These are phyloP conservation scores for Fusarium sp. DNA, from an alignment of 2,329 filamentous ascomycete species.

Conservation along the genomic window DNA sequence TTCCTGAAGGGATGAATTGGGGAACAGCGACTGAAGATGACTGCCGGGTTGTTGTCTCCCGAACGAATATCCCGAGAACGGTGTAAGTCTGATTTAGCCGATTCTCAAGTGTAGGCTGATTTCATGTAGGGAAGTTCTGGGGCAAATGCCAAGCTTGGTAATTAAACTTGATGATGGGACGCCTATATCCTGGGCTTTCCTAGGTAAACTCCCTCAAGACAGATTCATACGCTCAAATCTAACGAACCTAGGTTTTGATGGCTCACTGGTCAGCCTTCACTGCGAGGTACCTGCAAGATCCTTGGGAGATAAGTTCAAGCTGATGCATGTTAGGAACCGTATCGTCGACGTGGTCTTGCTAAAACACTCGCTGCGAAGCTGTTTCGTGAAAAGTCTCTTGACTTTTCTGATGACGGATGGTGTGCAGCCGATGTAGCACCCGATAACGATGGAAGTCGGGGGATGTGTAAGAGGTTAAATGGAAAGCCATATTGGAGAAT, in stretches of 20 bases:
- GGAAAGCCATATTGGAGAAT: constrained; percentile 68
- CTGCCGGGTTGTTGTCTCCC: constrained; percentile 65
- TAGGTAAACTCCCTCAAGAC: constrained; percentile 52
- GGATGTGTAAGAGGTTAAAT: constrained; percentile 72
- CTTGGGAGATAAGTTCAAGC: rapidly evolving
- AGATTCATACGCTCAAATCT: constrained; percentile 1
- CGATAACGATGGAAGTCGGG: constrained; percentile 71
- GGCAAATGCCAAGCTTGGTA: constrained; percentile 61
- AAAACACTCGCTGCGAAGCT: constrained; percentile 71
- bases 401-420: constrained; percentile 64
- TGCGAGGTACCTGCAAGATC: constrained; percentile 60
- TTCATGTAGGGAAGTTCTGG: constrained; percentile 56
- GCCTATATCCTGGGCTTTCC: constrained; percentile 75
- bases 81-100: constrained; percentile 53
- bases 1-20: constrained; percentile 68
- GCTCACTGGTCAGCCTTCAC: constrained; percentile 71
- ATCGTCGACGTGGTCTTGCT: constrained; percentile 72
- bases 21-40: constrained; percentile 65
- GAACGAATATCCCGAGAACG: constrained; percentile 69
- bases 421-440: constrained; percentile 74
- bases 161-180: constrained; percentile 61
- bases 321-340: constrained; percentile 58
- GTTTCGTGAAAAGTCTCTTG: constrained; percentile 63
- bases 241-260: constrained; percentile 64
- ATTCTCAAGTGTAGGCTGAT: neutral